Percentiles rank a stretch among this genome's conserved stretches.
Conservation (phyloP, 169 alveolate species). For the Amoebophrya sp. region DNA sequence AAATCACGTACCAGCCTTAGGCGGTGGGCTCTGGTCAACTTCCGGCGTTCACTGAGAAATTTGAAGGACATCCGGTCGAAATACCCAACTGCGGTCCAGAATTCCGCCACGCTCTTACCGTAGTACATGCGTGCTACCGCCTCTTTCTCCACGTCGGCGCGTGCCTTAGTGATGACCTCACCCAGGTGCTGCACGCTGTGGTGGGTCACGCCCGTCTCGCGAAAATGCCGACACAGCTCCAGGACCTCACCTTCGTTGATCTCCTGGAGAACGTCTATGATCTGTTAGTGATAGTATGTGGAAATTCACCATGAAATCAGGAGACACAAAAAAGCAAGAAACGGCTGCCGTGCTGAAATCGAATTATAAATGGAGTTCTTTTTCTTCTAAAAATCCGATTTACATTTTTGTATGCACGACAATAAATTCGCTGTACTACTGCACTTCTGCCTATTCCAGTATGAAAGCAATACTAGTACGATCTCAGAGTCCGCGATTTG, state of each 20-base stretch:
- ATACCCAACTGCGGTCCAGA: too few relatives aligned
- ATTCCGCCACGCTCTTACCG: too few relatives aligned
- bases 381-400: neutral
- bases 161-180: neutral
- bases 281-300: neutral
- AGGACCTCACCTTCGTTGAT: neutral
- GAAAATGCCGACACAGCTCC: neutral
- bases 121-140: neutral
- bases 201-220: neutral
- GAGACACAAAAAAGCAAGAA: neutral
- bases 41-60: neutral
- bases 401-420: neutral
- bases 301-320: too few relatives aligned
- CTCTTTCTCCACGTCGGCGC: neutral
- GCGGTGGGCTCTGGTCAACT: neutral
- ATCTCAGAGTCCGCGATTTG: neutral
- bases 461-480: too few relatives aligned
- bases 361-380: neutral
- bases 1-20: neutral
- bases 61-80: neutral
- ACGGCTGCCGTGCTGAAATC: neutral
- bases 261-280: neutral
- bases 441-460: too few relatives aligned
- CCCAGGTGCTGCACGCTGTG: neutral
- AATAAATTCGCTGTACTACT: too few relatives aligned